Evolutionary conservation across 1,284 basidiomycete genomes (phyloP).

Genomic region (Apiotrichum gracile): DNA sequence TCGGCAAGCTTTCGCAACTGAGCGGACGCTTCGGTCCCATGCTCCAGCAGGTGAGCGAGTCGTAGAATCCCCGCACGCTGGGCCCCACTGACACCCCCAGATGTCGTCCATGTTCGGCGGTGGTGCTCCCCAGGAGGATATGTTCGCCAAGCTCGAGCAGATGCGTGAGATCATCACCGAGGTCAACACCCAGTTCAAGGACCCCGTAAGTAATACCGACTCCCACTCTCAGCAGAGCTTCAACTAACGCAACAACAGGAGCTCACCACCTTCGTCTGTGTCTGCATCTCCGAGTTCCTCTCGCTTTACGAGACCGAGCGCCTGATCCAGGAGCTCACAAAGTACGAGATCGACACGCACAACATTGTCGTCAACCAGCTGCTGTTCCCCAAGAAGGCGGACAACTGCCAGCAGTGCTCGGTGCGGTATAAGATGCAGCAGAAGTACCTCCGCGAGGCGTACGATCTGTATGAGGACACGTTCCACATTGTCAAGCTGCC

Average conservation of each 20-base stretch:
- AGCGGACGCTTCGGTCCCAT: conserved; percentile 93
- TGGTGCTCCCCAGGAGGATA: conserved; percentile 77
- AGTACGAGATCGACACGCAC: conserved; percentile 97
- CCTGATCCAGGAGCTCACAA: conserved; percentile 89
- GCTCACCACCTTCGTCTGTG: conserved; percentile 96
- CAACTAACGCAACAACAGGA: conserved; percentile 54
- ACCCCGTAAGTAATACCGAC: conserved; percentile 62
- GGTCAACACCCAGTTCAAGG: conserved; percentile 98
- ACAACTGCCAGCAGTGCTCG: conserved; percentile 90
- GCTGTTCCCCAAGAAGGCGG: conserved; percentile 79
- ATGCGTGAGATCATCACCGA: conserved; percentile 98
- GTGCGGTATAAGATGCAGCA: conserved; percentile 97
- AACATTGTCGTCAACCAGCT: conserved; percentile 98
- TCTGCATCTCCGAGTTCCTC: conserved; percentile 97
- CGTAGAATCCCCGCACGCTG: not conserved
- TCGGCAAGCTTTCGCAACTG: conserved; percentile 87
- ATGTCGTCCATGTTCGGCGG: conserved; percentile 91
- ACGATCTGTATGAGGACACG: conserved; percentile 93
- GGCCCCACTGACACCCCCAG: conserved; percentile 47
- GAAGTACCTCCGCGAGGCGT: conserved; percentile 88
- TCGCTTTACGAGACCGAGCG: conserved; percentile 98
- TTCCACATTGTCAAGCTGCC: conserved; percentile 94
- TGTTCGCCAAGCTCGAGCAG: conserved; percentile 95
- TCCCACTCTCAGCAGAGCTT: not conserved
- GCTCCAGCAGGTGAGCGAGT: conserved; percentile 69